Evolutionary conservation across 805 yeast genomes (phyloP).

Genomic region (Ogataea paraovalis): DNA sequence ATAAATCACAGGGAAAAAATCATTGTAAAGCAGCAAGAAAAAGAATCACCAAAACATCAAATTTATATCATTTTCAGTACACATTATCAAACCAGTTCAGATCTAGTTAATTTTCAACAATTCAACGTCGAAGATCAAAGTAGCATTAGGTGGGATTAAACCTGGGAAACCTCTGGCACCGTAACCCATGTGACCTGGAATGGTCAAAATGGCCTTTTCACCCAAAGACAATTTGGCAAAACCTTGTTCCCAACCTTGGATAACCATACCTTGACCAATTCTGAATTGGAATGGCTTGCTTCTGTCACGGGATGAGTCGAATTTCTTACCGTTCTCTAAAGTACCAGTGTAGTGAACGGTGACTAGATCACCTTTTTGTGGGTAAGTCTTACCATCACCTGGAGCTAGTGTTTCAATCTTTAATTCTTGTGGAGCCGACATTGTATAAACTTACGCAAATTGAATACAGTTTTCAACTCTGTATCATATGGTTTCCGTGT

Average conservation of each 20-base stretch:
- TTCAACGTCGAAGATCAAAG: slow-evolving; percentile 83
- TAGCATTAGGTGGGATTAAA: slow-evolving; percentile 93
- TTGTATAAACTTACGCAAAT: not conserved
- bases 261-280: slow-evolving; percentile 95
- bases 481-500: no score
- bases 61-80: not conserved
- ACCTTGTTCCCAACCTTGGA: slow-evolving; percentile 95
- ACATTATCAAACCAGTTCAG: not conserved
- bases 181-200: slow-evolving; percentile 91
- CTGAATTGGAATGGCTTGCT: slow-evolving; percentile 91
- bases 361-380: slow-evolving; percentile 81
- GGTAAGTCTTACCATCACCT: slow-evolving; percentile 84
- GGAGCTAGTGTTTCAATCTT: slow-evolving; percentile 34
- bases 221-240: slow-evolving; percentile 91
- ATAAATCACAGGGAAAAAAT: not conserved
- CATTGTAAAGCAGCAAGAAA: not conserved
- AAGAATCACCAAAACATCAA: not conserved
- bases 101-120: slow-evolving; percentile 50
- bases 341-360: slow-evolving; percentile 96
- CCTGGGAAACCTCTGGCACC: slow-evolving; percentile 97
- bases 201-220: slow-evolving; percentile 86
- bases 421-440: slow-evolving; percentile 13
- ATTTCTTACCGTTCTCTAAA: slow-evolving; percentile 90
- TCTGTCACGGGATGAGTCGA: slow-evolving; percentile 93
- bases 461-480: not conserved